Conservation (phyloP, 345 rosid genomes). For the Alliaria petiolata region DNA sequence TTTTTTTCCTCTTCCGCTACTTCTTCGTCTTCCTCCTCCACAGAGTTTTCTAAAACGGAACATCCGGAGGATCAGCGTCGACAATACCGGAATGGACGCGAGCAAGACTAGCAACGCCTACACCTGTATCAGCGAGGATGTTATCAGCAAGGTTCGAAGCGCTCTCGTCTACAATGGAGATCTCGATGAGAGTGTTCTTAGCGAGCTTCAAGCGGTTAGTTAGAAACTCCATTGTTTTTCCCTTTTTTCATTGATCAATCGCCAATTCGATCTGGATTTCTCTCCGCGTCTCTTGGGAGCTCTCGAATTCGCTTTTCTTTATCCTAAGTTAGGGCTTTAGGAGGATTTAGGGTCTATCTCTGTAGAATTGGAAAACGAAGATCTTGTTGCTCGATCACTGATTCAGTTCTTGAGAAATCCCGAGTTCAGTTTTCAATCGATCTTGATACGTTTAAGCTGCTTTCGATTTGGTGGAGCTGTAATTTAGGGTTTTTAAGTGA, state of each 20-base stretch:
- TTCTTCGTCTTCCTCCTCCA: background rate
- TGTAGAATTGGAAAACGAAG: too few relatives aligned
- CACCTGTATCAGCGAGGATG: background rate
- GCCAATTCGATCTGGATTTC: background rate
- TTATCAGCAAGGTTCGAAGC: conserved; percentile 5
- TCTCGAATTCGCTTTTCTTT: background rate
- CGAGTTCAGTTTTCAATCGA: background rate
- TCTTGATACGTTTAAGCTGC: background rate
- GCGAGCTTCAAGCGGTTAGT: conserved; percentile 18
- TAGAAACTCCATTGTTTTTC: too few relatives aligned
- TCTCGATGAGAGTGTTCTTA: conserved; percentile 15
- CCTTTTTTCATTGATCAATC: background rate
- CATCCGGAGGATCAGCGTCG: background rate
- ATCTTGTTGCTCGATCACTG: too few relatives aligned
- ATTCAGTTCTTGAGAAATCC: background rate
- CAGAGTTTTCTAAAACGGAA: background rate
- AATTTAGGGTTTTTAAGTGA: conserved; percentile 3
- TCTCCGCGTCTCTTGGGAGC: background rate
- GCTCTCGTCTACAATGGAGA: background rate
- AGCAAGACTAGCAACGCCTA: background rate
- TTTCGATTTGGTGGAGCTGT: background rate
- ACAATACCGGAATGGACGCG: background rate
- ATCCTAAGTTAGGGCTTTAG: too few relatives aligned
- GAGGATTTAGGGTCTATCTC: too few relatives aligned
- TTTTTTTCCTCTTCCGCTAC: background rate